Evolutionary conservation across 2,329 filamentous ascomycete species (phyloP), one percentile per base, ranked within the genome.

Genomic region (Penicillium polonicum): DNA sequence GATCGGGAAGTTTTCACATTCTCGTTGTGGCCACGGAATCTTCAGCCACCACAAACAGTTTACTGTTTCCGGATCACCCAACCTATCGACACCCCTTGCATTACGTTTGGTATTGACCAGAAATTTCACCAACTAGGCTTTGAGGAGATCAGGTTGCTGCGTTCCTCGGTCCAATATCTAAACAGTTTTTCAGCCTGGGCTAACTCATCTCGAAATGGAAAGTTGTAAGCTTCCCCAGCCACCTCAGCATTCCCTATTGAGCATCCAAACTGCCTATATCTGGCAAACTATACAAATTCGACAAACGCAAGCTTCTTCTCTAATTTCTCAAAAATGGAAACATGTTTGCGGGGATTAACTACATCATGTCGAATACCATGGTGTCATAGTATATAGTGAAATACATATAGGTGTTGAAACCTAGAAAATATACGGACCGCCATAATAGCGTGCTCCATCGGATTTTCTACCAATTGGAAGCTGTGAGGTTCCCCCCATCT

Each of bases 311-410:
- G 13, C 4, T 31, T 35, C 44, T 42, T 50, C 45, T 38, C 33
- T 29, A 23, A 39, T 56, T 58, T 45, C 29, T 41, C 25, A 59
- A 52, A 54, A 48, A 61, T 61, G 58, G 42, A 62, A 62, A 57
- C 36, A 52, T 52, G 45, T 45, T 58, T 52, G 25, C 54, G 25
- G 54, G 36, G 9, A 25, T 21, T 21, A 21, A 21, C 21, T 21
- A 21, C 21, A 21, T 21, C n/a, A n/a, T n/a, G n/a, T n/a, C n/a
- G n/a, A n/a, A n/a, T n/a, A n/a, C n/a, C n/a, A n/a, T n/a, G n/a
- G n/a, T n/a, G n/a, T n/a, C n/a, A n/a, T n/a, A n/a, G n/a, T n/a
- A n/a, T n/a, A n/a, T n/a, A n/a, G n/a, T n/a, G n/a, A n/a, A n/a
- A n/a, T n/a, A n/a, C n/a, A n/a, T n/a, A n/a, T n/a, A n/a, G n/a